Conservation (phyloP, 768 basidiomycete genomes). For the Scleroderma bovista region DNA sequence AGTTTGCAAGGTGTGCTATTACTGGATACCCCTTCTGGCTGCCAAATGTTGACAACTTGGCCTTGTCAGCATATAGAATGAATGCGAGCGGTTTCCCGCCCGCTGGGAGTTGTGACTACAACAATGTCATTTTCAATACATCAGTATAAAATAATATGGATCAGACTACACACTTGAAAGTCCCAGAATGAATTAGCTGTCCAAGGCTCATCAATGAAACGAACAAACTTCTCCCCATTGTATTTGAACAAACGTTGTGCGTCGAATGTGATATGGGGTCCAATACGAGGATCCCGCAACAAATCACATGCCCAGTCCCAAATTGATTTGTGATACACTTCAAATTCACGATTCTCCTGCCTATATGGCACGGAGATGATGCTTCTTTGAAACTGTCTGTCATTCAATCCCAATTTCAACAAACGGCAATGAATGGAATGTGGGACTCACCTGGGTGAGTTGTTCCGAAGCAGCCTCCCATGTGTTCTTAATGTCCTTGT, state of each 20-base stretch:
- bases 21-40: constrained; percentile 35
- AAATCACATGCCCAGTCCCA: constrained; percentile 2
- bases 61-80: constrained; percentile 39
- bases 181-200: background rate
- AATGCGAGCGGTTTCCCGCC: constrained; percentile 25
- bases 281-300: background rate
- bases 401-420: background rate
- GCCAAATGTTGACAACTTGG: constrained; percentile 34
- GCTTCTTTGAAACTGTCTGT: background rate
- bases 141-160: too few species aligned
- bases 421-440: background rate
- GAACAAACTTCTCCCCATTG: background rate
- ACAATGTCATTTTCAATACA: background rate
- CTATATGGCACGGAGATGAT: background rate
- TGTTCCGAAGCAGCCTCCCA: background rate
- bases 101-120: constrained; percentile 6
- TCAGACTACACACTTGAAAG: too few species aligned
- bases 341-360: background rate
- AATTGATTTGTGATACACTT: background rate
- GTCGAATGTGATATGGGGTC: background rate
- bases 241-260: background rate
- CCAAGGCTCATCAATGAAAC: constrained; percentile 6
- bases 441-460: constrained; percentile 1
- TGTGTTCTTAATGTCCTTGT: background rate
- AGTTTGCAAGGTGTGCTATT: constrained; percentile 27